A percentile compares a stretch with the other conserved stretches of the same genome.
Conservation (phyloP, 2,329 filamentous ascomycete species). For the Colletotrichum tanaceti region DNA sequence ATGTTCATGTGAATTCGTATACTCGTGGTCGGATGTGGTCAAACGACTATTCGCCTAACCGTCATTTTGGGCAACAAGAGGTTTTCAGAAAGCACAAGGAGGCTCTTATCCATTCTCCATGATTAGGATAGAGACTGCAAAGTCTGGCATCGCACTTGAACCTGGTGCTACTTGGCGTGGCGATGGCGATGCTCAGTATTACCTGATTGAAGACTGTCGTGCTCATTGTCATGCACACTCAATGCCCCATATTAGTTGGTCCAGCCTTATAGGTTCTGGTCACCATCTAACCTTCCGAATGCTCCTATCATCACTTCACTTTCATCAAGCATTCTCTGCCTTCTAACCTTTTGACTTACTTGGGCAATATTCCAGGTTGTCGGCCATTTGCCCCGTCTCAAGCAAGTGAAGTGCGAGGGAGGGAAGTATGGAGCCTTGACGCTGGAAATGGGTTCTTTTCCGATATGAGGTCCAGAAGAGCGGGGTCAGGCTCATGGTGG, state of each 20-base stretch:
- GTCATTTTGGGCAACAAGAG: slow-evolving; percentile 1
- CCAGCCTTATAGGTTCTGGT: no score
- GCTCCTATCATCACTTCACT: slow-evolving; percentile 7
- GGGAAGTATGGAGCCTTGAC: neutral
- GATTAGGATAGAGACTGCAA: neutral
- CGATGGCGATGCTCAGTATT: neutral
- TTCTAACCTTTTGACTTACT: slow-evolving; percentile 1
- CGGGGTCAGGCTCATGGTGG: neutral
- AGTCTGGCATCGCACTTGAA: neutral
- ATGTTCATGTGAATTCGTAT: no score
- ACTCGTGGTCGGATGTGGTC: neutral
- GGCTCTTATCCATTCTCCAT: slow-evolving; percentile 1
- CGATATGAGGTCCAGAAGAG: slow-evolving; percentile 13
- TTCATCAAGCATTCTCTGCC: slow-evolving; percentile 2
- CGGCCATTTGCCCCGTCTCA: neutral
- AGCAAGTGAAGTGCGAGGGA: no score
- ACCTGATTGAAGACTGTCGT: neutral
- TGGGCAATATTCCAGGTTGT: neutral
- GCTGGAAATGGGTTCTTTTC: neutral
- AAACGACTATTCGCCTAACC: neutral
- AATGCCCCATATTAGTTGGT: neutral
- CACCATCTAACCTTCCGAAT: neutral
- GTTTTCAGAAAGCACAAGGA: slow-evolving; percentile 4
- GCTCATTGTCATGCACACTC: neutral
- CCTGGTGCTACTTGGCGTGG: neutral